Conservation (phyloP, 305 asterid species). For the Fraxinus paxiana region DNA sequence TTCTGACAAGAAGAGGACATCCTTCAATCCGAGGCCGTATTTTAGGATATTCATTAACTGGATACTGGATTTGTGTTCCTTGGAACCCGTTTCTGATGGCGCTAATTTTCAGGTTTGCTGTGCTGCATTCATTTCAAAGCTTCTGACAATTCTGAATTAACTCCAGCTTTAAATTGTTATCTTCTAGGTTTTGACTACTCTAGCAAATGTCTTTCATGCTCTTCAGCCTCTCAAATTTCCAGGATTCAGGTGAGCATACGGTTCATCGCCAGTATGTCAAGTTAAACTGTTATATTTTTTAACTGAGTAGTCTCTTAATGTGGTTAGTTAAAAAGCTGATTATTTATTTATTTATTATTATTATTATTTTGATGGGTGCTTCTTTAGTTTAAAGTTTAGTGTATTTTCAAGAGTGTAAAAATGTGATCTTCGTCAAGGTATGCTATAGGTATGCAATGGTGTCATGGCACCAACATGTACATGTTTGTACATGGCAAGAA, state of each 20-base stretch:
- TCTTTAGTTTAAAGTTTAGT: neutral
- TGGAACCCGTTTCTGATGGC: conserved; percentile 92
- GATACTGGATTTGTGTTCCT: conserved; percentile 77
- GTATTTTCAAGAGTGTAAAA: neutral
- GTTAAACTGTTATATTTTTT: neutral
- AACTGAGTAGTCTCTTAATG: neutral
- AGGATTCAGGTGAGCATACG: conserved; percentile 71
- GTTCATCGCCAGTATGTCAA: conserved; percentile 10
- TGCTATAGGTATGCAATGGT: neutral
- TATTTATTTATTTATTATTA: too few species aligned
- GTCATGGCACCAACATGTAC: neutral
- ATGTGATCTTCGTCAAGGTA: neutral
- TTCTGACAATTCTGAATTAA: neutral
- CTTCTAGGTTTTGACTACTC: conserved; percentile 76
- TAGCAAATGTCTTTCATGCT: conserved; percentile 88
- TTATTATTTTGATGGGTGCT: neutral
- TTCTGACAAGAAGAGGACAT: conserved; percentile 65
- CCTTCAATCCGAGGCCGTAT: conserved; percentile 87
- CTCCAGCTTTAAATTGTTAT: neutral
- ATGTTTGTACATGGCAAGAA: neutral
- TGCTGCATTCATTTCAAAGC: conserved; percentile 3
- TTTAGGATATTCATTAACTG: conserved; percentile 87
- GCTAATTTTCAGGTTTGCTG: conserved; percentile 78
- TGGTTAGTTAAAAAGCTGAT: neutral
- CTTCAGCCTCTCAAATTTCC: conserved; percentile 95